Evolutionary conservation across 306 rosid species (phyloP).

Genomic region (Dalbergia cultrata): DNA sequence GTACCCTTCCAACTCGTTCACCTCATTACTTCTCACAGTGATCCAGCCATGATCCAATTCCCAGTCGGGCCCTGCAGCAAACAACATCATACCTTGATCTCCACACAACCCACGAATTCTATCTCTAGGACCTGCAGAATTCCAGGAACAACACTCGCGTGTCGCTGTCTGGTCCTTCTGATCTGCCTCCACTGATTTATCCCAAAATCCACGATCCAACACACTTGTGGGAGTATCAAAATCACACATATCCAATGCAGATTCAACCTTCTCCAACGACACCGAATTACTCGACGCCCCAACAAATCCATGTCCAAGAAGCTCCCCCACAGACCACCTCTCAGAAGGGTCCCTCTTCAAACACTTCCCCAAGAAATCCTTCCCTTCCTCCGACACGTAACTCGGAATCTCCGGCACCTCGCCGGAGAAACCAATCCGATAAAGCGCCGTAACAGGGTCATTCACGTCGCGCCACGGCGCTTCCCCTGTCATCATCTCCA

Average conservation of each 20-base stretch:
- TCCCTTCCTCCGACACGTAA: slow-evolving; percentile 68
- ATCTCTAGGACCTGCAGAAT: slow-evolving; percentile 41
- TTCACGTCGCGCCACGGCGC: slow-evolving; percentile 59
- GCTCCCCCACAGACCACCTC: slow-evolving; percentile 78
- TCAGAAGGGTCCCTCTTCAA: slow-evolving; percentile 65
- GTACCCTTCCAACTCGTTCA: neutral
- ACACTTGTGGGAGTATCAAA: slow-evolving; percentile 70
- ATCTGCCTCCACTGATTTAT: slow-evolving; percentile 43
- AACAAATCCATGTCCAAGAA: slow-evolving; percentile 74
- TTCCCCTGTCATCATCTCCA: slow-evolving; percentile 85
- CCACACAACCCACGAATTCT: slow-evolving; percentile 62
- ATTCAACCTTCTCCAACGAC: neutral
- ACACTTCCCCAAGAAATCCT: slow-evolving; percentile 78
- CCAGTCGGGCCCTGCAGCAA: slow-evolving; percentile 49
- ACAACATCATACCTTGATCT: neutral
- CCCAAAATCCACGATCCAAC: slow-evolving; percentile 67
- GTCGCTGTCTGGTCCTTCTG: slow-evolving; percentile 34
- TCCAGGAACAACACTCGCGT: slow-evolving; percentile 20
- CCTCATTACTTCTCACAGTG: slow-evolving; percentile 64
- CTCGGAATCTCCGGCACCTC: slow-evolving; percentile 72
- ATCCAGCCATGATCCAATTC: slow-evolving; percentile 62
- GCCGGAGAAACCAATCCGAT: slow-evolving; percentile 63
- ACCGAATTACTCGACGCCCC: slow-evolving; percentile 12
- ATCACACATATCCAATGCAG: neutral
- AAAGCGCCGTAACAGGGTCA: slow-evolving; percentile 68